Evolutionary conservation across 2,329 filamentous ascomycete species (phyloP).

Genomic region (Elsinoe australis): DNA sequence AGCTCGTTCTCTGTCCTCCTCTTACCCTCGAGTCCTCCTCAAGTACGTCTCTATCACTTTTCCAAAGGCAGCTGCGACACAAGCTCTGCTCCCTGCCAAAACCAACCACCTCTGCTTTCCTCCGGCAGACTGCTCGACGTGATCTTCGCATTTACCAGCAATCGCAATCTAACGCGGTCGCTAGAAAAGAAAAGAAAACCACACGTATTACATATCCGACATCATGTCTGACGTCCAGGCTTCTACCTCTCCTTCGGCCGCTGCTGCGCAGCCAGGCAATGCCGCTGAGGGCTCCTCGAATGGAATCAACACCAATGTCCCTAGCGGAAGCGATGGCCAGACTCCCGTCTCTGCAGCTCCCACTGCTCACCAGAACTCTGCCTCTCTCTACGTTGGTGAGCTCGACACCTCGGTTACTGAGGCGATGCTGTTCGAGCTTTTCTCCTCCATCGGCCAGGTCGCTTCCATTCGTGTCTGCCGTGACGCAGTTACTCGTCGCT

Average conservation of each 20-base stretch:
- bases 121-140: too few species aligned
- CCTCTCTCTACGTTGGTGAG: conserved; percentile 97
- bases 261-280: conserved; percentile 66
- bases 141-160: neutral
- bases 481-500: conserved; percentile 96
- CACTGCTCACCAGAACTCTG: conserved; percentile 70
- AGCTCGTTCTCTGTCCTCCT: conserved; percentile 16
- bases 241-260: conserved; percentile 50
- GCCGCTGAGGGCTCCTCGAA: conserved; percentile 57
- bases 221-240: conserved; percentile 40
- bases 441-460: conserved; percentile 97
- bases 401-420: conserved; percentile 96
- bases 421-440: conserved; percentile 99
- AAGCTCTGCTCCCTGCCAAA: conserved; percentile 5
- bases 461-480: conserved; percentile 99
- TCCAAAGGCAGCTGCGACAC: neutral
- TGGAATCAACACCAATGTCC: conserved; percentile 47
- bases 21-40: conserved; percentile 6
- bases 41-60: conserved; percentile 1
- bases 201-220: conserved; percentile 2
- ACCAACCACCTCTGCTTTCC: too few species aligned
- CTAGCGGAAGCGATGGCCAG: conserved; percentile 57
- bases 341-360: conserved; percentile 64
- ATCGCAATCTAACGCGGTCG: neutral
- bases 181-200: conserved; percentile 5